A percentile compares a stretch with the other conserved stretches of the same genome.
phyloP scores from a whole-genome alignment of 352 stramenopile species.

The Pythium rishiriense region DNA sequence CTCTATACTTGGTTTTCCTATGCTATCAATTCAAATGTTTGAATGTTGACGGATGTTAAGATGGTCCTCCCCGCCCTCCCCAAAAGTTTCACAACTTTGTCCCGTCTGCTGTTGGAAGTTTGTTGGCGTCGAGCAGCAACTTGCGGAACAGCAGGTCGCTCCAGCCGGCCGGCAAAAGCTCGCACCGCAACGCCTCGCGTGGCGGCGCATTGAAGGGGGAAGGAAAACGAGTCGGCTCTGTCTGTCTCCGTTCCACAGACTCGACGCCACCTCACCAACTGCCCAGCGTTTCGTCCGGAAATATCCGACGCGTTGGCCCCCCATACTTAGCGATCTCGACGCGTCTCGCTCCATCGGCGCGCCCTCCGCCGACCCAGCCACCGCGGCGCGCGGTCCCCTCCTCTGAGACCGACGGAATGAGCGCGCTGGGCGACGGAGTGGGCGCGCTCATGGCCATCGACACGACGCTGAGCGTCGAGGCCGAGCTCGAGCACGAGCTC shows the following conservation, averaged over 20 bases:
- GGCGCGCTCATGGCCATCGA: constrained; percentile 14
- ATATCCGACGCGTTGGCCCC: no score
- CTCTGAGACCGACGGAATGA: no score
- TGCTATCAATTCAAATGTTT: constrained; percentile 27
- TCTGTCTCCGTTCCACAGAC: no score
- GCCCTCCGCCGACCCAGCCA: no score
- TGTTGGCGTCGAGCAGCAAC: neutral
- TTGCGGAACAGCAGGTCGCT: neutral
- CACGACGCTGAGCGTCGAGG: constrained; percentile 17
- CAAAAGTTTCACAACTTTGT: constrained; percentile 6
- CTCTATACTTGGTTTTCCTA: constrained; percentile 21
- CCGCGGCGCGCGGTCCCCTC: no score
- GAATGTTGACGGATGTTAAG: constrained; percentile 29
- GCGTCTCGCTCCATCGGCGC: no score
- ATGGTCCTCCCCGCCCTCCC: neutral
- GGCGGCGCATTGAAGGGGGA: no score
- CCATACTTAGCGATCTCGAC: no score
- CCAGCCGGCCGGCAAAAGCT: neutral
- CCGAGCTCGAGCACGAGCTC: constrained; percentile 26
- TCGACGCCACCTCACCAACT: no score
- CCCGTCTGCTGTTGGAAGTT: constrained; percentile 18
- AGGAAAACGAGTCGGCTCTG: no score
- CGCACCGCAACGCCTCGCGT: no score
- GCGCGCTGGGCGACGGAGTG: neutral
- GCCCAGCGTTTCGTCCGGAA: no score